Conservation (phyloP, 371 early-diverging fungal species). For the Mortierella sp. region DNA sequence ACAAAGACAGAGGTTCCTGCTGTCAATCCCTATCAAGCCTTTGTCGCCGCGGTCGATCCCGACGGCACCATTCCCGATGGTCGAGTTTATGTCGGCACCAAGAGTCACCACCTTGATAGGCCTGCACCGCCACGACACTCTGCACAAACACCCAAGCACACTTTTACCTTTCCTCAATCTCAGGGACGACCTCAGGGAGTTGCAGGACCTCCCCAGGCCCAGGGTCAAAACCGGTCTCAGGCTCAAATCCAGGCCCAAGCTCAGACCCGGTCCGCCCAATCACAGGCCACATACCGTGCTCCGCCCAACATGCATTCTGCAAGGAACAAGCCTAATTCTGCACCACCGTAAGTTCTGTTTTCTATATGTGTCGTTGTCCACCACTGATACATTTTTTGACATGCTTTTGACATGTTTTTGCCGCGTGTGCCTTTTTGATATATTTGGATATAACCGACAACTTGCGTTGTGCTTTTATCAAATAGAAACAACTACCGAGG, state of each 20-base stretch:
- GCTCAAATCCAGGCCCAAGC: neutral
- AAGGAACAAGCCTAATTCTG: neutral
- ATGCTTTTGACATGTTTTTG: neutral
- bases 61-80: conserved; percentile 34
- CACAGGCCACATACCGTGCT: neutral
- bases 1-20: neutral
- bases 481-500: conserved; percentile 6
- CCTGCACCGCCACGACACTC: neutral
- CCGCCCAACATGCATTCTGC: neutral
- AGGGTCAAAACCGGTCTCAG: neutral
- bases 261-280: no score
- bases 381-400: neutral
- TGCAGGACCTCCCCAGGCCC: neutral
- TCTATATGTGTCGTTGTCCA: neutral
- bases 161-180: neutral
- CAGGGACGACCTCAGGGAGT: neutral
- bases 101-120: conserved; percentile 31
- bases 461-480: neutral
- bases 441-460: neutral
- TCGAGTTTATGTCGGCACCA: conserved; percentile 33
- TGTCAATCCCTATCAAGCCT: conserved; percentile 28
- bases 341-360: neutral
- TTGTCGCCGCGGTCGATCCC: conserved; percentile 28
- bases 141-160: neutral
- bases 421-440: neutral